Evolutionary conservation across 768 basidiomycete genomes (phyloP).

Genomic region (Panus rudis): DNA sequence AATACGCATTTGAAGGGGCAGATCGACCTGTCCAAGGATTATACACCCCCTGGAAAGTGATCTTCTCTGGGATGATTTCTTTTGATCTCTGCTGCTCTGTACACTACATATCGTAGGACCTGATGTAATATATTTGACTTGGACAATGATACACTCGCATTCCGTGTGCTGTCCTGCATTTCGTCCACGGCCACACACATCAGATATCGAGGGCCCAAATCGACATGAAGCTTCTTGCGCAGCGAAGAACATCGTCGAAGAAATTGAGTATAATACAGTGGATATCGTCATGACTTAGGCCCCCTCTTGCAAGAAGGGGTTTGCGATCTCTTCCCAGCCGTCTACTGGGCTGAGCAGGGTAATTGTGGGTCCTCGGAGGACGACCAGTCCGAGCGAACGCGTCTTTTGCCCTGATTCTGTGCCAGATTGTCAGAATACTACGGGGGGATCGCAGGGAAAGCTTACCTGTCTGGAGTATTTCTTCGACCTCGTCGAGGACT

Average conservation of each 20-base stretch:
- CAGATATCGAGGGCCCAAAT: no score
- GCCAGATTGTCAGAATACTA: background rate
- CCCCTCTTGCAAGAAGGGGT: constrained; percentile 73
- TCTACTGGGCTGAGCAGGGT: constrained; percentile 92
- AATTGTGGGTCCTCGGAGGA: constrained; percentile 90
- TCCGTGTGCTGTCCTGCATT: no score
- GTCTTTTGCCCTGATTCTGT: constrained; percentile 61
- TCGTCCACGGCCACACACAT: no score
- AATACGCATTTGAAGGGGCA: constrained; percentile 83
- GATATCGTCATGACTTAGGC: no score
- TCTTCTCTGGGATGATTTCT: no score
- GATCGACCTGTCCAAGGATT: constrained; percentile 80
- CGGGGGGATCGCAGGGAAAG: background rate
- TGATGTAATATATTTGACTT: no score
- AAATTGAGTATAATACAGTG: no score
- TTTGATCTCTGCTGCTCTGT: no score
- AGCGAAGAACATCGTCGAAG: no score
- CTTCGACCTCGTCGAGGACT: constrained; percentile 92
- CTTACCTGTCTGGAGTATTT: constrained; percentile 52
- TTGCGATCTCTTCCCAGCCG: constrained; percentile 89
- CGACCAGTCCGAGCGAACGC: constrained; percentile 74
- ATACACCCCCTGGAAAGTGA: constrained; percentile 31
- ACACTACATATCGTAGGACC: no score
- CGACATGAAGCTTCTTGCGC: no score
- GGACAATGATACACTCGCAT: no score